Base-by-base conservation (phyloP, 345 rosid species). In the Eucalyptus pauciflora region DNA sequence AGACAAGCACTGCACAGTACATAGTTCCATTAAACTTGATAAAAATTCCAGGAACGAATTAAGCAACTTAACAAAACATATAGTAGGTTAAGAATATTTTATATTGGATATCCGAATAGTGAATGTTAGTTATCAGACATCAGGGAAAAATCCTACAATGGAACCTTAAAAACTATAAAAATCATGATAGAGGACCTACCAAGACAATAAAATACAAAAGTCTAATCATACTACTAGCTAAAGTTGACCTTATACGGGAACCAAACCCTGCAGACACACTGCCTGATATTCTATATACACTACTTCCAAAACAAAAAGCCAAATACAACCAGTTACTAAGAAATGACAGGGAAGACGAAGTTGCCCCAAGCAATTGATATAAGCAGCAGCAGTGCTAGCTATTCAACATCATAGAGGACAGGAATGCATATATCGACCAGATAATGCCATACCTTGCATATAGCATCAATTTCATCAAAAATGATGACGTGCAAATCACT, bases 381-480 rank as follows among this genome's bases (percentile, higher is more conserved):
- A 33, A 37, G 46, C 81, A 71, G 46, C 81, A 71, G 37, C 81
- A 37, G 46, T 7, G 13, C 46, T 18, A 18, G 81, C 81, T 71
- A 71, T 71, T 71, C 81, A 50, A 31, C 50, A 81, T 37, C 83
- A 60, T n/a, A 67, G 41, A 88, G 76, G 50, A 31, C 25, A 85
- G 24, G 60, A 88, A 56, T 22, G 58, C 48, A 54, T 88, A 46
- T 67, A 29, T 48, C 48, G 9, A 88, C 62, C 88, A 87, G 86
- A 81, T 49, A 89, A 88, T 62, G 37, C 62, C 91, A 88, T 95
- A 98, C 99, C 99, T 98, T 98, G 91, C 99, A 98, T 87, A 98
- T 97, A 89, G 99, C 99, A 96, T 98, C 99, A 94, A 98, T 98
- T 92, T 98, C 99, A 92, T 98, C 98, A 93, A 98, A 98, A 58